Conservation (phyloP, 345 rosid species). For the Citrus inodora region DNA sequence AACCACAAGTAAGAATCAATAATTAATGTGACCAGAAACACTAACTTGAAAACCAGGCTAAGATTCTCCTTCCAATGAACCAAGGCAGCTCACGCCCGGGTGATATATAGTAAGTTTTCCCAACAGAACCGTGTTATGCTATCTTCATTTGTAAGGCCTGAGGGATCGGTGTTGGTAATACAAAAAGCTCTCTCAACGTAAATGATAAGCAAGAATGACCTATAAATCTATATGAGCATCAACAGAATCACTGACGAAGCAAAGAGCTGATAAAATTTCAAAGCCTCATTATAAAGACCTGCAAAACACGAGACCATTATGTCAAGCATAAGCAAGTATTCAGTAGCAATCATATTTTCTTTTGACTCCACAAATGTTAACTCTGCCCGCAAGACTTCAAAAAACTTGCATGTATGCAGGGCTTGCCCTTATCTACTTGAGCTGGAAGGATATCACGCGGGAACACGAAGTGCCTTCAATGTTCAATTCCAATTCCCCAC, state of each 20-base stretch:
- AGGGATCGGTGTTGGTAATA: not conserved
- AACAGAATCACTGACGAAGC: slow-evolving; percentile 27
- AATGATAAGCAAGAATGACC: slow-evolving; percentile 9
- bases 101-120: not conserved
- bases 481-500: not conserved
- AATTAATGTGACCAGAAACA: slow-evolving; percentile 31
- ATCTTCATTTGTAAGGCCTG: slow-evolving; percentile 12
- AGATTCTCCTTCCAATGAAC: slow-evolving; percentile 7
- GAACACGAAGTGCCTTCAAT: not conserved
- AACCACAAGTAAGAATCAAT: slow-evolving; percentile 36
- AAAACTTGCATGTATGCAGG: not conserved
- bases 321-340: not conserved
- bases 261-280: slow-evolving; percentile 27
- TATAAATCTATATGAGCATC: slow-evolving; percentile 27
- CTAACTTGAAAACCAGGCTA: slow-evolving; percentile 13
- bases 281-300: slow-evolving; percentile 47
- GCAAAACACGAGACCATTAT: slow-evolving; percentile 13
- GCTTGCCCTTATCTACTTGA: not conserved
- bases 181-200: not conserved
- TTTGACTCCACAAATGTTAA: not conserved
- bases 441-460: not conserved
- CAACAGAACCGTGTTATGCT: not conserved
- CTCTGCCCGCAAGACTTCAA: too few species aligned
- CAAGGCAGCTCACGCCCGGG: not conserved
- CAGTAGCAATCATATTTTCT: not conserved